Evolutionary conservation across 768 basidiomycete species (phyloP).

Genomic region (Cubamyces lactineus): DNA sequence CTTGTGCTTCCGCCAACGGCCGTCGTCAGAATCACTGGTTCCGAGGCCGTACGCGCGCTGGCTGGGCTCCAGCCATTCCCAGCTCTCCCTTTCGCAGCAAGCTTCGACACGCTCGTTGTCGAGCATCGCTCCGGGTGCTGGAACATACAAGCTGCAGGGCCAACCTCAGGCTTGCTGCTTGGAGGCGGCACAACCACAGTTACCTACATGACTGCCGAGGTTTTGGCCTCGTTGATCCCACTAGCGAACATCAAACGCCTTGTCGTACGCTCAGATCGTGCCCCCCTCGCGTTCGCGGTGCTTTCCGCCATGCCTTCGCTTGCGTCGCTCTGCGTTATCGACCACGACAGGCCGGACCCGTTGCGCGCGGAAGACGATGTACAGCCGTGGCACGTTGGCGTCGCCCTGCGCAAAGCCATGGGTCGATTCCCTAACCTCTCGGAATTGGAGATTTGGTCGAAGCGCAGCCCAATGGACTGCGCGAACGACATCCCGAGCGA

Average conservation of each 20-base stretch:
- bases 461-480: neutral
- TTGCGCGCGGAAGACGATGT: neutral
- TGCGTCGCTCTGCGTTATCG: neutral
- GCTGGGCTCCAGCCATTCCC: conserved; percentile 18
- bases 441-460: neutral
- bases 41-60: conserved; percentile 18
- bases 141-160: conserved; percentile 8
- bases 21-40: conserved; percentile 11
- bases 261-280: neutral
- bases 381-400: neutral
- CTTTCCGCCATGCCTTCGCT: neutral
- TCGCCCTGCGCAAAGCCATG: neutral
- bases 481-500: too few relatives aligned
- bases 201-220: neutral
- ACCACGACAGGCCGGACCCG: neutral
- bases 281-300: neutral
- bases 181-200: neutral
- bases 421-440: neutral
- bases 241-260: neutral
- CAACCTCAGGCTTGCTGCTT: conserved; percentile 12
- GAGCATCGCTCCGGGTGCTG: neutral
- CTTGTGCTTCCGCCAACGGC: conserved; percentile 13
- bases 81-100: conserved; percentile 5
- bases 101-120: conserved; percentile 14
- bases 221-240: neutral